Evolutionary conservation across 768 basidiomycete species (phyloP), one percentile per base, ranked within the genome.

Genomic region (Lactarius tabidus): DNA sequence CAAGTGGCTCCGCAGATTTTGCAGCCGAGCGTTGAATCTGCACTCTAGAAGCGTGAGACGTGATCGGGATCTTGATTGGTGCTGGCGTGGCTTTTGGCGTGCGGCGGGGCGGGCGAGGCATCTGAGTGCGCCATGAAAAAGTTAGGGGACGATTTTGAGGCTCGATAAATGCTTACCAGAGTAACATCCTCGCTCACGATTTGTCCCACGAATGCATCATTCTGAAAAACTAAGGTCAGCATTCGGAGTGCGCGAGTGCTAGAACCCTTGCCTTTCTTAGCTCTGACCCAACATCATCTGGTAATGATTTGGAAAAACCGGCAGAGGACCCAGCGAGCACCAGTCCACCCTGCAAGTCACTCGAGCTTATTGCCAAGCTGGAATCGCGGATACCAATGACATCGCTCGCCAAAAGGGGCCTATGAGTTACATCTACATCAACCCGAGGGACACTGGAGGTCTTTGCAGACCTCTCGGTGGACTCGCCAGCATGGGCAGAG

Each of bases 61-160:
- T 18, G 5, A 17, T n/a, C 10, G 69, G 69, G 29, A 70, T 66
- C 54, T 38, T 60, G 41, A 70, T 70, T 18, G 69, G 69, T 6
- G 67, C 28, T 4, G 61, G 69, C 7, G 64, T 10, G n/a, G 6
- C 3, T 43, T 51, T 70, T n/a, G 31, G 9, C 18, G 60, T 15
- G 33, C 60, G 59, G 45, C 64, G 67, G 20, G 55, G 20, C 10
- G 15, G 38, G 4, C 15, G 36, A 8, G 15, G 6, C 12, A 52
- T 20, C 53, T 67, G 38, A 20, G 6, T 38, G 10, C 18, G 23
- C 33, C 51, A 38, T 17, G 35, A 17, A 26, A 41, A 28, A 56
- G 43, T 45, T 23, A 39, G 51, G 15, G 36, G 29, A 45, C 12
- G 5, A 1, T 6, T 26, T n/a, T n/a, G n/a, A n/a, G n/a, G n/a